phyloP scores from a whole-genome alignment of 169 alveolate species.

The Neospora caninum region DNA sequence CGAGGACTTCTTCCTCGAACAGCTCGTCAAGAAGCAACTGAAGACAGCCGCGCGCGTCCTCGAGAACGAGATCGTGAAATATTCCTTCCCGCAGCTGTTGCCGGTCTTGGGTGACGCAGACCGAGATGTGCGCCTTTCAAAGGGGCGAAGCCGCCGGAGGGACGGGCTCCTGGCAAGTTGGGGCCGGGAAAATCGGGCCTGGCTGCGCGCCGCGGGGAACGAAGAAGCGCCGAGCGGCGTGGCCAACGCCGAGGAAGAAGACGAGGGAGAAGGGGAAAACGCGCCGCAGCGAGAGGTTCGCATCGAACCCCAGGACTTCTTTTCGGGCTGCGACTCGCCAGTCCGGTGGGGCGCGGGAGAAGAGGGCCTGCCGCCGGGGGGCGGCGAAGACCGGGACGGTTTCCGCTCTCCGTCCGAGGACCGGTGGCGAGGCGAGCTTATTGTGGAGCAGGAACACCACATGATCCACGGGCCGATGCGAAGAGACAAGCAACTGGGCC shows the following conservation, averaged over 20 bases:
- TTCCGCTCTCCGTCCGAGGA: neutral
- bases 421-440: neutral
- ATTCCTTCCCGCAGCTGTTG: neutral
- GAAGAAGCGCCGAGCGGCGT: neutral
- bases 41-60: neutral
- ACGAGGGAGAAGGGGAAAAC: neutral
- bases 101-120: neutral
- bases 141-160: neutral
- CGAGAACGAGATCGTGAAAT: neutral
- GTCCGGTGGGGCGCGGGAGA: neutral
- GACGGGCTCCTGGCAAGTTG: neutral
- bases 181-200: neutral
- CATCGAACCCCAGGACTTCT: neutral
- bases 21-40: neutral
- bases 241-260: neutral
- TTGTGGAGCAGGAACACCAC: neutral
- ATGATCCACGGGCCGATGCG: neutral
- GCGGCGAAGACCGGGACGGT: neutral
- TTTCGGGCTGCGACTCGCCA: neutral
- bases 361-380: neutral
- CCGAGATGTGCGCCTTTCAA: neutral
- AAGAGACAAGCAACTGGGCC: neutral
- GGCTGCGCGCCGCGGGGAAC: neutral
- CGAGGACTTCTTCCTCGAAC: neutral
- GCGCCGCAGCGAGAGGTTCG: neutral